A percentile compares a stretch with the other conserved stretches of the same genome.
These are phyloP conservation scores for Lichtheimia hyalospora DNA, from an alignment of 371 early-diverging fungal species.

Conservation along the genomic window DNA sequence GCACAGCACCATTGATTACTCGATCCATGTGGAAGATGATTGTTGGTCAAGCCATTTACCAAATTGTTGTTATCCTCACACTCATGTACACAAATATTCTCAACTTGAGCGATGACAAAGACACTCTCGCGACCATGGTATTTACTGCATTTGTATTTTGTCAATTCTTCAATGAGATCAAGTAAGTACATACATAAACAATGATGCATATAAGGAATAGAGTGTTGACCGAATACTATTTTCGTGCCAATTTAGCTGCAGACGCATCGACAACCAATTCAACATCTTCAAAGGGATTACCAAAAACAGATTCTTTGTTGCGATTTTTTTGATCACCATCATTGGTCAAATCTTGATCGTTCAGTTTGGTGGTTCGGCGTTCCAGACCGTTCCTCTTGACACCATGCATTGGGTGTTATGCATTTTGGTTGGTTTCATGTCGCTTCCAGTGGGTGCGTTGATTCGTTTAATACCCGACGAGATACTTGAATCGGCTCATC, in stretches of 20 bases:
- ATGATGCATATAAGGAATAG: background rate
- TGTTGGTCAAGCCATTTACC: conserved; percentile 58
- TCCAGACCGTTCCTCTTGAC: conserved; percentile 52
- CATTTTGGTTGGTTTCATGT: conserved; percentile 62
- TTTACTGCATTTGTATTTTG: conserved; percentile 82
- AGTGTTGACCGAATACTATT: background rate
- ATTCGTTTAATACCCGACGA: conserved; percentile 66
- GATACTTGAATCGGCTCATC: too few species aligned
- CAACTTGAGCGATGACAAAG: conserved; percentile 20
- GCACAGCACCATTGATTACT: conserved; percentile 63
- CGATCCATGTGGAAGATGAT: conserved; percentile 76
- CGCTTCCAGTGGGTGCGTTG: conserved; percentile 70
- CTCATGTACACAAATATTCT: conserved; percentile 53
- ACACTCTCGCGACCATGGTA: conserved; percentile 57
- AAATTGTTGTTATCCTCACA: conserved; percentile 52
- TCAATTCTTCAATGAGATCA: conserved; percentile 78
- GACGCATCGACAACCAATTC: conserved; percentile 63
- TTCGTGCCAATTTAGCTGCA: conserved; percentile 37
- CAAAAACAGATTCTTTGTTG: conserved; percentile 60
- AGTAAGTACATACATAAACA: conserved; percentile 31
- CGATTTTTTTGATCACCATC: conserved; percentile 57
- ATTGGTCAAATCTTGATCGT: conserved; percentile 64
- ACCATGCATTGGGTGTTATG: conserved; percentile 67
- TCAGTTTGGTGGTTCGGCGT: conserved; percentile 62
- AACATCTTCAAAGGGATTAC: conserved; percentile 62